Conservation (phyloP, 345 rosid species). For the Chamaenerion angustifolium region DNA sequence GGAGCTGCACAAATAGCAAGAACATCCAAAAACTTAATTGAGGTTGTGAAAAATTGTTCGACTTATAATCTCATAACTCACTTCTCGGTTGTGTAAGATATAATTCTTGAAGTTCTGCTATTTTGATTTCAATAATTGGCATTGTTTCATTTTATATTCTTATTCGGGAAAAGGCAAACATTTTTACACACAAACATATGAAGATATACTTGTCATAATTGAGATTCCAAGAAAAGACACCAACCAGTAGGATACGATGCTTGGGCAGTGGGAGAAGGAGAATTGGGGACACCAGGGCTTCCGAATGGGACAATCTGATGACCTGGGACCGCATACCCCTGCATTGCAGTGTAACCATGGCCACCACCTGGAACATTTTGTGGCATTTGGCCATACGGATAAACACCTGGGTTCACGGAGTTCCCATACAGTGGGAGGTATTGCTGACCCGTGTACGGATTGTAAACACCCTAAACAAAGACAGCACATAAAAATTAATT, state of each 20-base stretch:
- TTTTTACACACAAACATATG: not conserved
- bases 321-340: conserved; percentile 64
- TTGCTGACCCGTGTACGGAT: conserved; percentile 69
- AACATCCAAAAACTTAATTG: conserved; percentile 15
- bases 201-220: not conserved
- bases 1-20: conserved; percentile 44
- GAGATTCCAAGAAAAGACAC: not conserved
- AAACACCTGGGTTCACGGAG: conserved; percentile 47
- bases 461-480: conserved; percentile 55
- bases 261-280: conserved; percentile 56
- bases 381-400: conserved; percentile 66
- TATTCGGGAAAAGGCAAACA: too few species aligned
- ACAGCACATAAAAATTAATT: conserved; percentile 3
- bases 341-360: conserved; percentile 50
- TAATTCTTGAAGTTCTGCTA: too few species aligned
- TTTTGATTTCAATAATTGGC: too few species aligned
- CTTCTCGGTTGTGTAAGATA: too few species aligned
- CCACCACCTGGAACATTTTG: conserved; percentile 52
- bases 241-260: conserved; percentile 60
- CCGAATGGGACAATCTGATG: conserved; percentile 54
- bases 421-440: conserved; percentile 84
- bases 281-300: conserved; percentile 44
- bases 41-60: too few species aligned
- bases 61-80: too few species aligned
- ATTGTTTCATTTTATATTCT: too few species aligned